phyloP scores from a whole-genome alignment of 1,139 yeast species.

The Yamadazyma membranifaciens region DNA sequence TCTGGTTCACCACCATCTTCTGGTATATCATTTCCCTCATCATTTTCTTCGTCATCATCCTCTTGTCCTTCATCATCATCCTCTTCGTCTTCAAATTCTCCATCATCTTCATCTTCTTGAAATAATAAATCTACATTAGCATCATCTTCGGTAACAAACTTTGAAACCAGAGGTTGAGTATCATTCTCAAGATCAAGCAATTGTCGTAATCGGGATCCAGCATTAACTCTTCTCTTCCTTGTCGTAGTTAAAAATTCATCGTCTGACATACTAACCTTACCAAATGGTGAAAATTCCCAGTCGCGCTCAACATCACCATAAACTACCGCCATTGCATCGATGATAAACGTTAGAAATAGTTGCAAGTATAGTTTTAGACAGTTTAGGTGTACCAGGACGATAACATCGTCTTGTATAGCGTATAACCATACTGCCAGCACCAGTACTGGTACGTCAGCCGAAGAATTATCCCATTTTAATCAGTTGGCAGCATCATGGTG shows the following conservation, averaged over 20 bases:
- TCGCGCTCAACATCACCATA: background rate
- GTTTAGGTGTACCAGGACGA: too few relatives aligned
- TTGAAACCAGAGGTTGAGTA: conserved; percentile 23
- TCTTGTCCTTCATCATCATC: conserved; percentile 18
- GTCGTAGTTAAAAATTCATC: conserved; percentile 58
- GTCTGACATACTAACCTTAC: conserved; percentile 1
- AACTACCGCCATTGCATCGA: too few relatives aligned
- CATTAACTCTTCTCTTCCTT: conserved; percentile 78
- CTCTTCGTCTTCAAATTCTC: conserved; percentile 57
- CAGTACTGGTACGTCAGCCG: conserved; percentile 34
- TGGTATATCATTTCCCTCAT: conserved; percentile 39
- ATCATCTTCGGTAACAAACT: conserved; percentile 55
- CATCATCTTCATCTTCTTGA: conserved; percentile 86
- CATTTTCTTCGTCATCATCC: conserved; percentile 57
- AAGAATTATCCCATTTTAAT: conserved; percentile 78
- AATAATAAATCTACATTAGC: conserved; percentile 75
- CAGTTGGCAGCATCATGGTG: conserved; percentile 91
- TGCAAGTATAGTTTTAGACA: too few relatives aligned
- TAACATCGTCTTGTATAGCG: too few relatives aligned
- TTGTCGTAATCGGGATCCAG: conserved; percentile 80
- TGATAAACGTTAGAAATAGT: too few relatives aligned
- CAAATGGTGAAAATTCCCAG: conserved; percentile 2
- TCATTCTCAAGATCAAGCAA: conserved; percentile 66
- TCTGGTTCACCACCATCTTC: conserved; percentile 59
- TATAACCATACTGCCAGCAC: background rate